Conservation (phyloP, 78 protist species). For the Capsaspora owczarzaki region DNA sequence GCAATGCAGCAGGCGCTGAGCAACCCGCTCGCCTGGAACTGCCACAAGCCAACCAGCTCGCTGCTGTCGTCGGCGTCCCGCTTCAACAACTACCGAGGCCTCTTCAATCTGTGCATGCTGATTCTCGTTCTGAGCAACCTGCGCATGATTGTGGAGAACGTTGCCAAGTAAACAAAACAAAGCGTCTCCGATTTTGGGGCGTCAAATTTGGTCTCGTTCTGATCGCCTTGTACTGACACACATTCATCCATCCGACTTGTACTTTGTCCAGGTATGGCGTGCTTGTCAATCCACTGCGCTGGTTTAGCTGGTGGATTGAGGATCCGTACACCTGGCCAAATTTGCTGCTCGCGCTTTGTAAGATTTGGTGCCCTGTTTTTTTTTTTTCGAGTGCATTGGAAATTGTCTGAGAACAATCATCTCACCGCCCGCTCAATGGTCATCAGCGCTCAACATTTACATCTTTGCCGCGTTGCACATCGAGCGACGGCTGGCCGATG, state of each 20-base stretch:
- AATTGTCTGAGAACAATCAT: too few relatives aligned
- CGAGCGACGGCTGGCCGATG: background rate
- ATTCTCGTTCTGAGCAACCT: conserved; percentile 7
- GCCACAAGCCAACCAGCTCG: background rate
- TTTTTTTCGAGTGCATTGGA: too few relatives aligned
- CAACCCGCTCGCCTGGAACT: background rate
- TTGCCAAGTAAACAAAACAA: background rate
- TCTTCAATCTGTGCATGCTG: conserved; percentile 14
- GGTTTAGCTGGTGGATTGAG: background rate
- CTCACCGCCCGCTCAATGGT: background rate
- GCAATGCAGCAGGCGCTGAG: too few relatives aligned
- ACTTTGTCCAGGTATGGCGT: background rate
- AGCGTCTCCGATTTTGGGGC: too few relatives aligned
- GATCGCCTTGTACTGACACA: too few relatives aligned
- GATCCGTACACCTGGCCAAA: background rate
- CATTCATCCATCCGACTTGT: too few relatives aligned
- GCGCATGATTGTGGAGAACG: conserved; percentile 18
- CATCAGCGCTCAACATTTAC: background rate
- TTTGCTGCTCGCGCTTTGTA: too few relatives aligned
- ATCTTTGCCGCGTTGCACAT: background rate
- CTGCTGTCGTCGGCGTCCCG: background rate
- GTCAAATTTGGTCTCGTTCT: too few relatives aligned
- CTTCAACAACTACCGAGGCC: conserved; percentile 21
- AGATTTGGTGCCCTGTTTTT: too few relatives aligned
- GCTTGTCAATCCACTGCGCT: background rate